Base-by-base conservation (phyloP, 305 asterid species). In the Caryopteris hybrid region DNA sequence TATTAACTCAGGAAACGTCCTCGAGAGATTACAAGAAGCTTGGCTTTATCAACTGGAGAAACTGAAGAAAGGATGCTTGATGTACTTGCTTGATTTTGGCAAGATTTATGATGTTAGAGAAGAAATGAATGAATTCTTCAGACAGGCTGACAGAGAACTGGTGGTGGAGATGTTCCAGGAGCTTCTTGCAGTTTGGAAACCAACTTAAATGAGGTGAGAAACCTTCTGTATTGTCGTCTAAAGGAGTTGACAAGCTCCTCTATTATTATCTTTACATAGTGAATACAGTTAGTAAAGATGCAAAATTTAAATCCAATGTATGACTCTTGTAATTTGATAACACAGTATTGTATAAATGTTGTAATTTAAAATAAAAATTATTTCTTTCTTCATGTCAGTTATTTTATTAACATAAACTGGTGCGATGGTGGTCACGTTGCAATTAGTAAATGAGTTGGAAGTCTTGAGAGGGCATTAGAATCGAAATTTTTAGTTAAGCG, bases 111-210 rank as follows among this genome's bases (percentile, higher is more conserved):
- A 91, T 60, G 85, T 94, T 51, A 78, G 85, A 78, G 99, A 91
- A 61, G 99, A 91, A 47, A 88, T 89, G 76, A 81, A 79, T 22
- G 78, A 64, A 53, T 94, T 94, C 80, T 81, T 91, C 82, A 70
- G 88, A 75, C 86, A 81, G 57, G 96, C 97, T 1, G 95, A 91
- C 38, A 74, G 95, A 70, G 99, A 94, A 39, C 74, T 94, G 31
- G 85, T 88, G 81, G 87, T 82, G 6, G 96, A 93, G 83, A 89
- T 91, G 96, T 93, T 93, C 61, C 99, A 89, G 54, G 96, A 94
- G 80, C 76, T 94, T 66, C 96, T 94, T 59, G 78, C 88, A 12
- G 90, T 80, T 52, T 91, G 99, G 99, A 94, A 91, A 79, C 96
- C 96, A 6, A 70, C 81, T 2, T 92, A 72, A 75, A 62, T 2